Base-by-base conservation (phyloP, 2,329 filamentous ascomycete species). In the Alternaria brassicae region DNA sequence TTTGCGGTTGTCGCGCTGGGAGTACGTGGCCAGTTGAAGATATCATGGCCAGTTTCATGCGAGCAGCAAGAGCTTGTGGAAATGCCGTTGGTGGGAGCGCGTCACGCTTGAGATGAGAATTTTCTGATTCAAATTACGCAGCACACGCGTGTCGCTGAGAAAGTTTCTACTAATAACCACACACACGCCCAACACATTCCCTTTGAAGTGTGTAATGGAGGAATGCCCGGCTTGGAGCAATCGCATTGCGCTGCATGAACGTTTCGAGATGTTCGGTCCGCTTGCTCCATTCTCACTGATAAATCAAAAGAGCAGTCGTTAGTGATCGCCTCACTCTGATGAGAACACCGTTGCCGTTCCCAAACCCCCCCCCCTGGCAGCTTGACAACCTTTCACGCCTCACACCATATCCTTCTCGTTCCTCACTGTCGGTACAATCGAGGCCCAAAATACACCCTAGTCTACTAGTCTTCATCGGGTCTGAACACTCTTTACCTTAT, bases 1-100 rank as follows among this genome's bases (percentile, higher is more conserved):
- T 8, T 15, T 21, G 8, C 39, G 30, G 47, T n/a, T 47, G 39
- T 55, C 39, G 51, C 52, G 52, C 52, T 36, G 39, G 56, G 52
- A 56, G 28, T 32, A 39, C 44, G 28, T 48, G 39, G 51, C 28
- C 32, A 56, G 60, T 68, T 57, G 63, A 56, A 61, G 19, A 47
- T 53, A 56, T 57, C 56, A 50, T 45, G 41, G 55, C 44, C 6
- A 49, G 36, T 12, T 60, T 9, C 21, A 34, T 21, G 40, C 63
- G 61, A 55, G 63, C 44, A 5, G 44, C 44, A 48, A 48, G 54
- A 61, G 12, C 12, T 51, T 57, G 61, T 56, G 47, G 34, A 61
- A 21, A 42, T 25, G 44, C 30, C 30, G 21, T 41, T 28, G 36
- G 53, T 37, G 28, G 28, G 42, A 41, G 42, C 42, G 15, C 17